Conservation (phyloP, 345 rosid species). For the Brassica incana region DNA sequence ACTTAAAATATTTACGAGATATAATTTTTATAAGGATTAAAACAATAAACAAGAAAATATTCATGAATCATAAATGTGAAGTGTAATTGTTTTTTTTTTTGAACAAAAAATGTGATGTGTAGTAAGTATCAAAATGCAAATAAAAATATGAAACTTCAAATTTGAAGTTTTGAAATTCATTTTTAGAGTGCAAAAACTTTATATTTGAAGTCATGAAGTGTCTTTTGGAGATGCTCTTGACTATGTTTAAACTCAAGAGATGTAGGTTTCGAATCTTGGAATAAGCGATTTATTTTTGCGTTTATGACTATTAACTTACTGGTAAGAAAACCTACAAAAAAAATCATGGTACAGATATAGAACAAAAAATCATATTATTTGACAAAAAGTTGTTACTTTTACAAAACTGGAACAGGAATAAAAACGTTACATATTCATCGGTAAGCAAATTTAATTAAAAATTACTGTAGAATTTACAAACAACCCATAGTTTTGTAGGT, state of each 20-base stretch:
- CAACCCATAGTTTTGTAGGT: background rate
- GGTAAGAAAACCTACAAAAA: background rate
- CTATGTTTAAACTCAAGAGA: background rate
- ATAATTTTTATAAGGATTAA: no score
- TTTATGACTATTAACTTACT: background rate
- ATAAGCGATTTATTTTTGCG: background rate
- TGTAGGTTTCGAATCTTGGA: background rate
- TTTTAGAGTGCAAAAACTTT: no score
- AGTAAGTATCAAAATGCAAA: no score
- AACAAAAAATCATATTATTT: no score
- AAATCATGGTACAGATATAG: background rate
- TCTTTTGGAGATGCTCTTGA: background rate
- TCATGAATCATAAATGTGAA: no score
- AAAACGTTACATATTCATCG: background rate
- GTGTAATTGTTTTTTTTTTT: no score
- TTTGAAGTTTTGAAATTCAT: no score
- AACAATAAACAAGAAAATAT: no score
- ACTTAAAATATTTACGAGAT: no score
- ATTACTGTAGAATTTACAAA: background rate
- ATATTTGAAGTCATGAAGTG: no score
- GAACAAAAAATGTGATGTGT: no score
- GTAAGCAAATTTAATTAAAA: background rate
- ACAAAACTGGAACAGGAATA: background rate
- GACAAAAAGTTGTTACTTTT: background rate
- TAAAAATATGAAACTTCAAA: no score